These are phyloP conservation scores for Aegilops sharonensis DNA, from an alignment of 176 grass and related monocot genomes.

Conservation along the genomic window DNA sequence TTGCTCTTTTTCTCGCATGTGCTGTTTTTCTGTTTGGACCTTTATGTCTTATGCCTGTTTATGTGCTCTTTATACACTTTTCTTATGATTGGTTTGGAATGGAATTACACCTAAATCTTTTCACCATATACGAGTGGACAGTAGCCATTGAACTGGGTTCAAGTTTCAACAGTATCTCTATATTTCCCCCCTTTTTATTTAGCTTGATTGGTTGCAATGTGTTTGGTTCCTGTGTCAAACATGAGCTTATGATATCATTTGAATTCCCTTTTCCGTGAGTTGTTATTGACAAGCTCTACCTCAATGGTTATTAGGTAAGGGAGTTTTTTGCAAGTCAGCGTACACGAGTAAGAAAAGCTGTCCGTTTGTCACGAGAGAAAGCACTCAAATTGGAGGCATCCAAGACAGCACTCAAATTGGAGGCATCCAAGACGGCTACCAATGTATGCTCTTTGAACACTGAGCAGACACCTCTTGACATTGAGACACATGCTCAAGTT, in stretches of 20 bases:
- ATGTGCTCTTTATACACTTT: constrained; percentile 12
- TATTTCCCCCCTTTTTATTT: not conserved
- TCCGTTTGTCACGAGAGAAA: constrained; percentile 71
- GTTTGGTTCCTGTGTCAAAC: not conserved
- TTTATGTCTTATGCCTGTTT: constrained; percentile 10
- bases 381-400: constrained; percentile 41
- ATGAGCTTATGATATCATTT: not conserved
- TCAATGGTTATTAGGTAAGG: constrained; percentile 50
- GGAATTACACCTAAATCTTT: not conserved
- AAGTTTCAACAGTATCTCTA: not conserved
- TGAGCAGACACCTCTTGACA: constrained; percentile 36
- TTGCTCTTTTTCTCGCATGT: constrained; percentile 25
- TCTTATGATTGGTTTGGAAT: not conserved
- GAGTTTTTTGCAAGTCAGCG: constrained; percentile 86
- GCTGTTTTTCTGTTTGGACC: constrained; percentile 6
- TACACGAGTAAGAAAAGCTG: constrained; percentile 81
- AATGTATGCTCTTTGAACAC: constrained; percentile 33
- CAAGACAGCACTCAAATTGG: constrained; percentile 34
- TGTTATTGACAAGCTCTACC: not conserved
- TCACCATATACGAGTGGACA: not conserved
- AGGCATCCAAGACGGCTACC: constrained; percentile 34
- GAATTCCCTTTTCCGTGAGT: not conserved
- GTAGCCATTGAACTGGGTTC: not conserved
- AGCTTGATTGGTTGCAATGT: not conserved
- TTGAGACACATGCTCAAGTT: constrained; percentile 35